Percentiles rank a stretch among this genome's conserved stretches.
Conservation (phyloP, 352 stramenopile genomes). For the Blastocystis sp. region DNA sequence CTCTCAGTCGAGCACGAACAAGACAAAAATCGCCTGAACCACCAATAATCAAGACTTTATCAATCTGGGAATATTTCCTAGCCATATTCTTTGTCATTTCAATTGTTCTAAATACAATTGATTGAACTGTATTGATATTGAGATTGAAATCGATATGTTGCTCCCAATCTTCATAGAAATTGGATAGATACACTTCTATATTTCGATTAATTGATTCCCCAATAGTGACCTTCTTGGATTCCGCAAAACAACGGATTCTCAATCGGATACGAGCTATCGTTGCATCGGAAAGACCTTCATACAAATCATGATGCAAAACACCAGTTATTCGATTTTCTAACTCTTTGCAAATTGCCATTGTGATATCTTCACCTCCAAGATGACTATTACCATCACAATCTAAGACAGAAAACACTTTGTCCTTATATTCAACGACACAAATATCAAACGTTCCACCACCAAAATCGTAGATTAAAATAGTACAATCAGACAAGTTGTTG, state of each 20-base stretch:
- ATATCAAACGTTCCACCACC: slow-evolving; percentile 45
- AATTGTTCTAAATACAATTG: not conserved
- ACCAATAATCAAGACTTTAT: slow-evolving; percentile 9
- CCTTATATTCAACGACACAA: not conserved
- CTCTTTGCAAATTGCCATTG: not conserved
- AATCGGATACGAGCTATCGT: not conserved
- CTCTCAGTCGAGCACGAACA: not conserved
- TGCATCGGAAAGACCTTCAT: too few species aligned
- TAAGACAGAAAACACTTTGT: not conserved
- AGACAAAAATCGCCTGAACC: not conserved
- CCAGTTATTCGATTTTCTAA: too few species aligned
- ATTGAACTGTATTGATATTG: not conserved
- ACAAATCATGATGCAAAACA: too few species aligned
- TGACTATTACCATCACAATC: not conserved
- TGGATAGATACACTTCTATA: not conserved
- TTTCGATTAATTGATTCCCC: not conserved
- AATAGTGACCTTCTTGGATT: not conserved
- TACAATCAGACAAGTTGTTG: not conserved
- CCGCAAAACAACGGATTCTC: not conserved
- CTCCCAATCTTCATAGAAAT: not conserved
- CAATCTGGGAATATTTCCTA: not conserved
- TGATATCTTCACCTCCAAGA: slow-evolving; percentile 43
- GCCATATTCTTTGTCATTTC: not conserved
- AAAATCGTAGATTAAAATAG: slow-evolving; percentile 44
- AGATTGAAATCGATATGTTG: not conserved